Percentiles rank a stretch among this genome's conserved stretches.
Evolutionary conservation across 352 stramenopile genomes (phyloP).

Genomic region (Phytophthora citrophthora): DNA sequence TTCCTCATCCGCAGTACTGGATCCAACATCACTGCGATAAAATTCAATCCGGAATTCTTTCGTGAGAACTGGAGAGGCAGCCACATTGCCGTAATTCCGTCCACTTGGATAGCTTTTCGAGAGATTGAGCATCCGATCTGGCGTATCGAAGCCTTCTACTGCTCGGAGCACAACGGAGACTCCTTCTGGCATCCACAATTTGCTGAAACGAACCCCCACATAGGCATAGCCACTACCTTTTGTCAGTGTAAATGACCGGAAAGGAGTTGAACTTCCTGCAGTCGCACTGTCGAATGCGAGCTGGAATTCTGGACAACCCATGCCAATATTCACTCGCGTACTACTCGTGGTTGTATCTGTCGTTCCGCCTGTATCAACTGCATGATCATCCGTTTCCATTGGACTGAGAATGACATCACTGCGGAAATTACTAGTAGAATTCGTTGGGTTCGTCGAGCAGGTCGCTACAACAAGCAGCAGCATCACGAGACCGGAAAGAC

Average conservation of each 20-base stretch:
- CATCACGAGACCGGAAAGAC: constrained; percentile 1
- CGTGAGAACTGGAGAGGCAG: constrained; percentile 39
- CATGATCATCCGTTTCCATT: constrained; percentile 8
- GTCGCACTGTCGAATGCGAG: constrained; percentile 44
- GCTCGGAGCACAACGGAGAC: constrained; percentile 46
- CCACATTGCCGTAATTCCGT: constrained; percentile 25
- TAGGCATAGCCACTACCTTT: constrained; percentile 60
- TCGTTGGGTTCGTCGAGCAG: constrained; percentile 7
- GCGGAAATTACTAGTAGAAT: not conserved
- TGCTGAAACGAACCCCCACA: constrained; percentile 51
- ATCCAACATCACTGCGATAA: constrained; percentile 39
- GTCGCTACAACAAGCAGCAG: constrained; percentile 1
- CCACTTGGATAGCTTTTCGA: constrained; percentile 38
- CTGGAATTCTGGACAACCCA: constrained; percentile 62
- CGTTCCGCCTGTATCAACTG: not conserved
- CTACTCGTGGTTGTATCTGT: not conserved
- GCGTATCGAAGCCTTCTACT: constrained; percentile 47
- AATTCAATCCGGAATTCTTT: constrained; percentile 66
- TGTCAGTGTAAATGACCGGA: constrained; percentile 51
- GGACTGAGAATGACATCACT: not conserved
- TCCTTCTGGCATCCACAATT: constrained; percentile 49
- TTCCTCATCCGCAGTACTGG: constrained; percentile 1
- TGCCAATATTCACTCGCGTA: constrained; percentile 26
- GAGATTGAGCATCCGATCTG: constrained; percentile 49
- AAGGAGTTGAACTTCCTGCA: constrained; percentile 33